Conservation (phyloP, 768 basidiomycete genomes). For the Suillus weaverae region DNA sequence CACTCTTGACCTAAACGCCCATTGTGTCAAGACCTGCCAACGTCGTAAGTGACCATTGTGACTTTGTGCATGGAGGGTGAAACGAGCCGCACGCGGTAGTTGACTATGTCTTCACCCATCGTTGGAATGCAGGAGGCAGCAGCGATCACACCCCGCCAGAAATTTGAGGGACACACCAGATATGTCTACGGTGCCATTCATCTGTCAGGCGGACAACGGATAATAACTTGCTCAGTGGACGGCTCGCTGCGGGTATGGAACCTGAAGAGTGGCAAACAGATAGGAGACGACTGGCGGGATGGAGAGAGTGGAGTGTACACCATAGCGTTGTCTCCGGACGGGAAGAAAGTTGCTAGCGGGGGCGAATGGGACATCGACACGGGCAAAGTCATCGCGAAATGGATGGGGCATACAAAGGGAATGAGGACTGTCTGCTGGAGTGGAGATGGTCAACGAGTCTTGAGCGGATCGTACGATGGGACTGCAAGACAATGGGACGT, state of each 20-base stretch:
- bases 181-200: no score
- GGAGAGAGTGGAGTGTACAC: neutral
- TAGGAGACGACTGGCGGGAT: neutral
- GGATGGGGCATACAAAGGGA: neutral
- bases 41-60: neutral
- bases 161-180: no score
- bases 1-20: neutral
- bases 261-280: neutral
- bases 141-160: no score
- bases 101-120: neutral
- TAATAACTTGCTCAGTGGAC: neutral
- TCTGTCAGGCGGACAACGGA: no score
- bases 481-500: neutral
- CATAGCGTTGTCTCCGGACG: neutral
- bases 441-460: neutral
- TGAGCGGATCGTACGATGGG: neutral
- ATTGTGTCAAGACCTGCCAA: neutral
- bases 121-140: neutral
- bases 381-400: neutral
- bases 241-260: neutral
- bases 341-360: neutral
- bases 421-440: neutral
- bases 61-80: neutral
- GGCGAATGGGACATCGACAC: neutral
- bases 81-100: neutral